A percentile compares a stretch with the other conserved stretches of the same genome.
These are phyloP conservation scores for Fraxinus xanthoxyloides DNA, from an alignment of 305 asterid genomes.

Conservation along the genomic window DNA sequence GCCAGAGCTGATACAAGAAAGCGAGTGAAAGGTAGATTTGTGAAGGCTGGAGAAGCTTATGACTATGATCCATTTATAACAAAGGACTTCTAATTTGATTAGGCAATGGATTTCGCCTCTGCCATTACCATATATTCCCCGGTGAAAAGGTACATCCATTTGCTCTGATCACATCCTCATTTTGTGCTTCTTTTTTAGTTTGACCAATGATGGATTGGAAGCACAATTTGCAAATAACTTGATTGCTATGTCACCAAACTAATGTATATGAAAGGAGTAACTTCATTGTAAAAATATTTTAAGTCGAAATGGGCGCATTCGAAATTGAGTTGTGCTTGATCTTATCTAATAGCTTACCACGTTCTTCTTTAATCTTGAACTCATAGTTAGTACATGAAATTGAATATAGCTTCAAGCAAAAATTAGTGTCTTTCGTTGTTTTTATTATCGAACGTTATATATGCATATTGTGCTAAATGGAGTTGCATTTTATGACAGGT, in stretches of 20 bases:
- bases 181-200: not conserved
- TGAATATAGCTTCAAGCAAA: not conserved
- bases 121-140: not conserved
- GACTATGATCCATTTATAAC: slow-evolving; percentile 49
- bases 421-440: not conserved
- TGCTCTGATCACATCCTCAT: not conserved
- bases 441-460: not conserved
- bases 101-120: not conserved
- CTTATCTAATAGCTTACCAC: not conserved
- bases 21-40: slow-evolving; percentile 88
- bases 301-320: not conserved
- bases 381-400: not conserved
- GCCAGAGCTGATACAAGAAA: slow-evolving; percentile 86
- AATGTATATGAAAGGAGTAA: not conserved
- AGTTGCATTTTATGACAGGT: not conserved
- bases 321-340: not conserved
- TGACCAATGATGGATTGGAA: not conserved
- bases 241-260: not conserved
- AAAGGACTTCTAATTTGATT: slow-evolving; percentile 26
- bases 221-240: not conserved
- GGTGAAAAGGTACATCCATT: not conserved
- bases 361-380: not conserved
- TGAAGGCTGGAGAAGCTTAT: slow-evolving; percentile 62
- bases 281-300: not conserved
- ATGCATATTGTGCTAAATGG: not conserved